Base-by-base conservation (phyloP, 768 basidiomycete genomes). In the Zangia roseola region DNA sequence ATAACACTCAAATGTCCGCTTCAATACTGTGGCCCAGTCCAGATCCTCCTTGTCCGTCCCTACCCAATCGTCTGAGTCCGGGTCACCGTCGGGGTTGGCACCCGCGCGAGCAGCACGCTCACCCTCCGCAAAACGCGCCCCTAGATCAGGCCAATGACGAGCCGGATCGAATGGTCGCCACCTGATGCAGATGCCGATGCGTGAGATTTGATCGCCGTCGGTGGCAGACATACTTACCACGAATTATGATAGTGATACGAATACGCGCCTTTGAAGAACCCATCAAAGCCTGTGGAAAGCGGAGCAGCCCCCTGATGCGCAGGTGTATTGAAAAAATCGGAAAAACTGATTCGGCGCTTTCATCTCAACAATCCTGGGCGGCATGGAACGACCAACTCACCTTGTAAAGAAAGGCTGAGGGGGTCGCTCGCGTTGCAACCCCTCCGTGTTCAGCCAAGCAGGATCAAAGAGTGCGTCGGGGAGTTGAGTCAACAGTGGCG, bases 171-270 rank as follows among this genome's bases (percentile, higher is more conserved):
- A 95, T 0, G 91, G 89, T 59, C 88, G 84, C 94, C 93, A 95
- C 93, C 93, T 95, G 57, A 14, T 28, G 12, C n/a, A n/a, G n/a
- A n/a, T n/a, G 21, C 16, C 40, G 31, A 35, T 10, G 42, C 25
- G 40, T 55, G 14, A 59, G 33, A 20, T 7, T 17, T 35, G 23
- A 5, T 38, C 10, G 25, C 43, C 16, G 5, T 40, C 10, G 14
- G 37, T 7, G 14, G 24, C 2, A 28, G 13, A 62, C 74, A 45
- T 5, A 31, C 31, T 13, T 44, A 89, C 91, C 91, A 91, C 69
- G 86, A 90, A 63, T 93, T 93, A 69, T 94, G 93, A 73, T 91
- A 97, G 63, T 94, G 92, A 69, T 95, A 95, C 3, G 89, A 92
- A 65, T 88, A 94, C 3, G 91, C 87, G 23, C 94, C 94, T 58